Evolutionary conservation across 257 asterid genomes (phyloP).

Genomic region (Solanum etuberosum): DNA sequence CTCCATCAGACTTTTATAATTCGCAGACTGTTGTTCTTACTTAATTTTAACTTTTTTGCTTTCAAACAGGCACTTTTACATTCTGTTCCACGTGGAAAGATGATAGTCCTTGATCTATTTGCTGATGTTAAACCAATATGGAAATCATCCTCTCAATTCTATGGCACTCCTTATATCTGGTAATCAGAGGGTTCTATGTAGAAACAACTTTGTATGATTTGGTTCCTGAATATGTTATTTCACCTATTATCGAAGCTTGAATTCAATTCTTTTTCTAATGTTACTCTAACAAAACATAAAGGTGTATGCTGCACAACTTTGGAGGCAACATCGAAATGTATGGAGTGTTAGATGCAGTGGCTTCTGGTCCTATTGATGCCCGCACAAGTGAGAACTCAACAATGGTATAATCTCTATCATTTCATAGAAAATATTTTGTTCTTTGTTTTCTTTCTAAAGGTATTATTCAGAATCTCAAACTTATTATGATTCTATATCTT

Average conservation of each 20-base stretch:
- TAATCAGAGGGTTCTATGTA: slow-evolving; percentile 16
- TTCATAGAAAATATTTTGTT: background rate
- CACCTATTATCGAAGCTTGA: background rate
- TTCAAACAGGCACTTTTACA: slow-evolving; percentile 85
- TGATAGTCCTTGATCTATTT: slow-evolving; percentile 97
- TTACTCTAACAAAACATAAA: slow-evolving; percentile 11
- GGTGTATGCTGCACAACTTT: slow-evolving; percentile 99
- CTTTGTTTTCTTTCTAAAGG: background rate
- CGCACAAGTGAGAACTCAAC: slow-evolving; percentile 77
- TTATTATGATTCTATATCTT: background rate
- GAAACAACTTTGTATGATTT: background rate
- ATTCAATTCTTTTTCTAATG: background rate
- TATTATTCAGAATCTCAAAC: background rate
- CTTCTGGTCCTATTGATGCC: slow-evolving; percentile 89
- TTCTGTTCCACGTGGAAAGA: slow-evolving; percentile 96
- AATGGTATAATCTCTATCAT: slow-evolving; percentile 36
- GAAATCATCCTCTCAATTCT: slow-evolving; percentile 86
- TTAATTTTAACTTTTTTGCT: background rate
- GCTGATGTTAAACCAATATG: slow-evolving; percentile 96
- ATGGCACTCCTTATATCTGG: slow-evolving; percentile 90
- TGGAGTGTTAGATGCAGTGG: slow-evolving; percentile 81
- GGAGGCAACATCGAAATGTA: slow-evolving; percentile 99
- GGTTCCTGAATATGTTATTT: background rate
- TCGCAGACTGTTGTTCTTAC: background rate
- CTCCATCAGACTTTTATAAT: background rate